phyloP scores from a whole-genome alignment of 768 basidiomycete genomes.

The Porpolomopsis calyptriformis region DNA sequence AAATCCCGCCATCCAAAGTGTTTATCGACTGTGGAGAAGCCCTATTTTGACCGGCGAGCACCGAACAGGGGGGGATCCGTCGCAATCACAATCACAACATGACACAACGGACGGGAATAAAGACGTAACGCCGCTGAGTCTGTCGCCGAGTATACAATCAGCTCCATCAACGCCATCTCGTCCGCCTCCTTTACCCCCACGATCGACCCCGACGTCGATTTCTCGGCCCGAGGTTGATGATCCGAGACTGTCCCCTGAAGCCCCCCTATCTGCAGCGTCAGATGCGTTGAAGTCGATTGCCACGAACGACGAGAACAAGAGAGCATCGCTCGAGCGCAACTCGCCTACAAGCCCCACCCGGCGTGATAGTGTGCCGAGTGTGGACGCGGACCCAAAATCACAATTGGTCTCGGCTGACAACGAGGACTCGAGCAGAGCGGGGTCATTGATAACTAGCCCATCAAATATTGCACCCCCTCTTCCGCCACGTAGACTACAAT shows the following conservation, averaged over 20 bases:
- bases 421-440: no score
- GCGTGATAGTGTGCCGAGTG: constrained; percentile 2
- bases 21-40: constrained; percentile 70
- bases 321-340: constrained; percentile 18
- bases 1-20: constrained; percentile 50
- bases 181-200: constrained; percentile 32
- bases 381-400: not conserved
- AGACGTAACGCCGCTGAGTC: constrained; percentile 19
- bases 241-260: constrained; percentile 14
- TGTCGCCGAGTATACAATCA: constrained; percentile 5
- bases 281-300: constrained; percentile 50
- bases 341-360: constrained; percentile 9
- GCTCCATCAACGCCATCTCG: constrained; percentile 21
- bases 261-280: constrained; percentile 28
- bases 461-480: constrained; percentile 20
- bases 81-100: constrained; percentile 11
- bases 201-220: constrained; percentile 25
- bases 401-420: not conserved
- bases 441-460: not conserved
- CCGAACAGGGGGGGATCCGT: constrained; percentile 7
- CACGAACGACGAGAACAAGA: constrained; percentile 29
- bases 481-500: constrained; percentile 22
- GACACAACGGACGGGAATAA: constrained; percentile 15
- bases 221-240: constrained; percentile 19
- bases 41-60: constrained; percentile 22